Percentiles rank a stretch among this genome's conserved stretches.
phyloP scores from a whole-genome alignment of 352 stramenopile species.

The Globisporangium lucens region DNA sequence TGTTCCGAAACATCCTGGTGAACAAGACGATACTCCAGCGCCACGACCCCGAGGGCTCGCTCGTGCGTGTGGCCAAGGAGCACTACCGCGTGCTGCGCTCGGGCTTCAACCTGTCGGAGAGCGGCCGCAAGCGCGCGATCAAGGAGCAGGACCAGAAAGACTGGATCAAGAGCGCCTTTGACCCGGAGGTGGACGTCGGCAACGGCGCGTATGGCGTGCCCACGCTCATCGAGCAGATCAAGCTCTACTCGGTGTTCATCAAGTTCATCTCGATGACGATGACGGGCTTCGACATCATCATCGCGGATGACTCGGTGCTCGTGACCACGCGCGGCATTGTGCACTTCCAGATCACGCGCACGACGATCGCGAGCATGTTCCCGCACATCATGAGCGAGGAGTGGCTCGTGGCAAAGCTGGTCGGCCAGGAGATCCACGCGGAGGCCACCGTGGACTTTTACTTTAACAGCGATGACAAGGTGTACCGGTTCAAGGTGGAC shows the following conservation, averaged over 20 bases:
- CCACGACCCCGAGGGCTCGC: slow-evolving; percentile 22
- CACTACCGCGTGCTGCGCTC: slow-evolving; percentile 24
- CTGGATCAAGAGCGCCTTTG: slow-evolving; percentile 23
- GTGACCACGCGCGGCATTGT: slow-evolving; percentile 20
- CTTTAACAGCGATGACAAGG: slow-evolving; percentile 16
- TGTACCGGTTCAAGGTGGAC: slow-evolving; percentile 19
- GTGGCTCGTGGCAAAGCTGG: slow-evolving; percentile 23
- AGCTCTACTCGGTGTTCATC: slow-evolving; percentile 24
- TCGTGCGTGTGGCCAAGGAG: slow-evolving; percentile 21
- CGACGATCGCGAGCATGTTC: slow-evolving; percentile 28
- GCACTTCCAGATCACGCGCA: slow-evolving; percentile 28
- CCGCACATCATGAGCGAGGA: slow-evolving; percentile 25
- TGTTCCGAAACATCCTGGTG: slow-evolving; percentile 22
- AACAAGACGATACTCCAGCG: slow-evolving; percentile 16
- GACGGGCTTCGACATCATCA: slow-evolving; percentile 21
- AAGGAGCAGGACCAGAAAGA: slow-evolving; percentile 16
- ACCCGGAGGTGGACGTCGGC: slow-evolving; percentile 22
- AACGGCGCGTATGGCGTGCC: slow-evolving; percentile 18
- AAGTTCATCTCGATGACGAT: slow-evolving; percentile 25
- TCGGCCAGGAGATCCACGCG: slow-evolving; percentile 21
- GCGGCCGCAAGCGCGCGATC: slow-evolving; percentile 7
- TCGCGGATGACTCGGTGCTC: slow-evolving; percentile 19
- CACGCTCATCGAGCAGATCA: slow-evolving; percentile 31
- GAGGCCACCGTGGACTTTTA: slow-evolving; percentile 19
- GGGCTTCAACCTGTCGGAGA: slow-evolving; percentile 13